Evolutionary conservation across 768 basidiomycete genomes (phyloP).

Genomic region (Suillus decipiens): DNA sequence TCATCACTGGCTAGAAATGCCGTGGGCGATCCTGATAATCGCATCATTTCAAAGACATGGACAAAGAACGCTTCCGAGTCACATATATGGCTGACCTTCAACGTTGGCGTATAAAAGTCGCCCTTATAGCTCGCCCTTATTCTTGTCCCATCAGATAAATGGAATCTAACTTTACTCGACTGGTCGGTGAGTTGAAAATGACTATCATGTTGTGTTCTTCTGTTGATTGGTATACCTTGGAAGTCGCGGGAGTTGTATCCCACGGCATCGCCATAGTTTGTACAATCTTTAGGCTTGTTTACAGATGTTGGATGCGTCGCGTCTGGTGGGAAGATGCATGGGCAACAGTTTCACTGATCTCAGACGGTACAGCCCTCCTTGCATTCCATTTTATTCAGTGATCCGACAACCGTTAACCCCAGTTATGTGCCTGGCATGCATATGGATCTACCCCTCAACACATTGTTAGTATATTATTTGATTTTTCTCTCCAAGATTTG

Average conservation of each 20-base stretch:
- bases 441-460: conserved; percentile 9
- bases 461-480: conserved; percentile 11
- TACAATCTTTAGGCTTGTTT: conserved; percentile 27
- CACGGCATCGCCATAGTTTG: conserved; percentile 23
- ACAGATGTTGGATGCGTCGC: conserved; percentile 17
- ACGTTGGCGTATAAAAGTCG: neutral
- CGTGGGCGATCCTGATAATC: neutral
- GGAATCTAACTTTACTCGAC: neutral
- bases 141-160: neutral
- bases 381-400: neutral
- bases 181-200: neutral
- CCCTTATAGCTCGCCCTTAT: neutral
- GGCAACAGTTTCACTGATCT: conserved; percentile 18
- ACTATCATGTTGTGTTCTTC: neutral
- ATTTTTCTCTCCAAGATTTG: conserved; percentile 6
- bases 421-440: conserved; percentile 15
- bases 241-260: conserved; percentile 19
- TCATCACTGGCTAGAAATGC: neutral
- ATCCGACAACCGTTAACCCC: neutral
- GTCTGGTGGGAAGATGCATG: conserved; percentile 31
- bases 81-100: neutral
- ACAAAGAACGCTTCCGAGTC: neutral
- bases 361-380: conserved; percentile 12
- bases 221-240: neutral
- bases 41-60: neutral